phyloP scores from a whole-genome alignment of 208 protist species.

The Phytomonas sp. region DNA sequence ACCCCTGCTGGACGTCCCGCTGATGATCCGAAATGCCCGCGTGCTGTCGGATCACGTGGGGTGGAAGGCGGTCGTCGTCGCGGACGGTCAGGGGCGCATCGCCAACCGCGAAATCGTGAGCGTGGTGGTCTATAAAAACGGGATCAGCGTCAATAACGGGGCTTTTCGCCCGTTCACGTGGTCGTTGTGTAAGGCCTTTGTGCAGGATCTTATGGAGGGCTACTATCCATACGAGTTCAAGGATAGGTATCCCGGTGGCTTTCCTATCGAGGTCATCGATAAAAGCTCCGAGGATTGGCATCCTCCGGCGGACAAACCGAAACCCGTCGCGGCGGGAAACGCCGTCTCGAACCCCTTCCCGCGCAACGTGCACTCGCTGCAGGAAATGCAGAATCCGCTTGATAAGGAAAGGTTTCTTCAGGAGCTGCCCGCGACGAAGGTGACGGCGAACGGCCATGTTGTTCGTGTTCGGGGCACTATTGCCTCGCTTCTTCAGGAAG shows the following conservation, averaged over 20 bases:
- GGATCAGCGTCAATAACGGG: conserved; percentile 85
- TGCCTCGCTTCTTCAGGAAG: conserved; percentile 34
- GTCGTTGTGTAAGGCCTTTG: conserved; percentile 79
- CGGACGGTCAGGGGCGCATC: conserved; percentile 54
- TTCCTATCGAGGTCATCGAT: conserved; percentile 83
- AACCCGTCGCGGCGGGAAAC: neutral
- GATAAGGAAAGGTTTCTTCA: conserved; percentile 52
- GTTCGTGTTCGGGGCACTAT: conserved; percentile 57
- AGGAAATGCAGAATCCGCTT: conserved; percentile 15
- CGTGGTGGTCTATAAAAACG: conserved; percentile 82
- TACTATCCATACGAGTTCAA: conserved; percentile 93
- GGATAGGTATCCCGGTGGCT: conserved; percentile 87
- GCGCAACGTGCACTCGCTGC: conserved; percentile 21
- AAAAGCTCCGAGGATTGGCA: conserved; percentile 25
- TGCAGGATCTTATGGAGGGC: conserved; percentile 87
- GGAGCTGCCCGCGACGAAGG: conserved; percentile 41
- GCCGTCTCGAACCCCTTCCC: neutral
- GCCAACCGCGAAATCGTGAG: conserved; percentile 70
- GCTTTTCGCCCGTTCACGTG: conserved; percentile 84
- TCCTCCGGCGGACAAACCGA: neutral
- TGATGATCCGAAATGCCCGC: conserved; percentile 60
- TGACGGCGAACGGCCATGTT: conserved; percentile 64
- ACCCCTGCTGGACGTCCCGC: conserved; percentile 36
- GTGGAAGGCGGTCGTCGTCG: conserved; percentile 47
- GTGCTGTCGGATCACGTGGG: conserved; percentile 85